Evolutionary conservation across 495 filamentous ascomycete genomes (phyloP).

Genomic region (Margaritispora aquatica): DNA sequence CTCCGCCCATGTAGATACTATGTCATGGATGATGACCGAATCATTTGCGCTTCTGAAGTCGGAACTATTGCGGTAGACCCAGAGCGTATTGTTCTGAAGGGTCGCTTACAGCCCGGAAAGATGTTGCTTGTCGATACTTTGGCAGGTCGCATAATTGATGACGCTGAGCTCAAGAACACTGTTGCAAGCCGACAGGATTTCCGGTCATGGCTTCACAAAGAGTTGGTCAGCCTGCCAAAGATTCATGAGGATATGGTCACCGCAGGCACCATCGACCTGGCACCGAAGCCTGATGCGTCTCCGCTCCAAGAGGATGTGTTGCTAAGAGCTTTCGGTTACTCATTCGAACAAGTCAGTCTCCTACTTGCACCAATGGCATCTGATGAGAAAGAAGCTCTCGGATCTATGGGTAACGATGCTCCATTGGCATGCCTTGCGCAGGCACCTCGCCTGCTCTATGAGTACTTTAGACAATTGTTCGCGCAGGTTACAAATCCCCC

Average conservation of each 20-base stretch:
- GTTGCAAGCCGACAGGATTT: constrained; percentile 85
- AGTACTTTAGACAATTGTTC: constrained; percentile 99
- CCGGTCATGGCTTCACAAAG: constrained; percentile 78
- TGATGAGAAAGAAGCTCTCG: constrained; percentile 98
- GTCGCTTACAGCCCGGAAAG: constrained; percentile 88
- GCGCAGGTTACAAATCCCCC: constrained; percentile 99
- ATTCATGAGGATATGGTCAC: constrained; percentile 52
- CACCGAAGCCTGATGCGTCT: constrained; percentile 59
- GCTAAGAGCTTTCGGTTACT: constrained; percentile 88
- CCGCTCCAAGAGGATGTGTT: constrained; percentile 80
- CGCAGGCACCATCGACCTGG: constrained; percentile 45
- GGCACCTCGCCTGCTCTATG: constrained; percentile 85
- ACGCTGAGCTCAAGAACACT: constrained; percentile 85
- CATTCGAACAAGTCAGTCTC: constrained; percentile 93
- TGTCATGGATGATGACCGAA: constrained; percentile 94
- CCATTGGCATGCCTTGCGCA: constrained; percentile 87
- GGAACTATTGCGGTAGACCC: constrained; percentile 91
- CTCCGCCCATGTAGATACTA: constrained; percentile 97
- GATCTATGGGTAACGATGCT: constrained; percentile 99
- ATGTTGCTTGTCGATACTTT: constrained; percentile 97
- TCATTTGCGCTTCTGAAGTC: constrained; percentile 97
- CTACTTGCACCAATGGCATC: constrained; percentile 95
- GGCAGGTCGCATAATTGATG: constrained; percentile 93
- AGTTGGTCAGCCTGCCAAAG: constrained; percentile 77
- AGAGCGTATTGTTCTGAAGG: constrained; percentile 89